These are phyloP conservation scores for Galerina sulciceps DNA, from an alignment of 768 basidiomycete genomes.

Conservation along the genomic window DNA sequence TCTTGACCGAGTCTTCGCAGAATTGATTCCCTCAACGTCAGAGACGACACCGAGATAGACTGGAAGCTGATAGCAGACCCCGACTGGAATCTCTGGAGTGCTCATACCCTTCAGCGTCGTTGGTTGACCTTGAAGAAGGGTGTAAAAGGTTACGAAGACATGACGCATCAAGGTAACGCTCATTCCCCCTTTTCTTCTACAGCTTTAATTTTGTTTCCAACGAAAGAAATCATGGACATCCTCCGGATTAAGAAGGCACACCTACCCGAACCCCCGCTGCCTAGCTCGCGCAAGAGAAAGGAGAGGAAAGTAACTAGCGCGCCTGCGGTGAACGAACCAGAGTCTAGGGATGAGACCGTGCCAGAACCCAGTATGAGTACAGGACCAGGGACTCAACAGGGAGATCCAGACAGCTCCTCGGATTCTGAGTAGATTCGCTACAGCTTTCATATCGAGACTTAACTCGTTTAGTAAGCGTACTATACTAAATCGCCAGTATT, in stretches of 20 bases:
- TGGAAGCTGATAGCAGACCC: constrained; percentile 79
- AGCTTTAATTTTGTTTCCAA: constrained; percentile 10
- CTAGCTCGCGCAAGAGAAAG: constrained; percentile 37
- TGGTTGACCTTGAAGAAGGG: constrained; percentile 82
- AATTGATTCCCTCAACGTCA: constrained; percentile 73
- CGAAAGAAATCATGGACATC: constrained; percentile 80
- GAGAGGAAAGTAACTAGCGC: constrained; percentile 60
- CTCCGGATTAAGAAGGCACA: constrained; percentile 75
- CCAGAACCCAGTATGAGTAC: constrained; percentile 36
- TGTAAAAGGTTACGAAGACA: constrained; percentile 78
- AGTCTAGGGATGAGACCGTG: constrained; percentile 21
- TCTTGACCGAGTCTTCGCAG: constrained; percentile 36
- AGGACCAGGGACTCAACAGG: constrained; percentile 28
- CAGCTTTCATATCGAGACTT: neutral
- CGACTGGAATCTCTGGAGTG: constrained; percentile 86
- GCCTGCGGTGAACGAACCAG: constrained; percentile 46
- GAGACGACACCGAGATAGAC: constrained; percentile 83
- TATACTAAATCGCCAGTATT: no score
- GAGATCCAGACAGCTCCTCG: neutral
- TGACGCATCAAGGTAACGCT: constrained; percentile 73
- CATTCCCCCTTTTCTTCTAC: neutral
- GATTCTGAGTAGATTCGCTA: constrained; percentile 10
- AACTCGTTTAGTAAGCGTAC: no score
- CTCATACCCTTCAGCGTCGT: constrained; percentile 76
- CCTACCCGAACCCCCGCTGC: constrained; percentile 37